These are phyloP conservation scores for Citrullus colocynthis DNA, from an alignment of 306 rosid species.

Conservation along the genomic window DNA sequence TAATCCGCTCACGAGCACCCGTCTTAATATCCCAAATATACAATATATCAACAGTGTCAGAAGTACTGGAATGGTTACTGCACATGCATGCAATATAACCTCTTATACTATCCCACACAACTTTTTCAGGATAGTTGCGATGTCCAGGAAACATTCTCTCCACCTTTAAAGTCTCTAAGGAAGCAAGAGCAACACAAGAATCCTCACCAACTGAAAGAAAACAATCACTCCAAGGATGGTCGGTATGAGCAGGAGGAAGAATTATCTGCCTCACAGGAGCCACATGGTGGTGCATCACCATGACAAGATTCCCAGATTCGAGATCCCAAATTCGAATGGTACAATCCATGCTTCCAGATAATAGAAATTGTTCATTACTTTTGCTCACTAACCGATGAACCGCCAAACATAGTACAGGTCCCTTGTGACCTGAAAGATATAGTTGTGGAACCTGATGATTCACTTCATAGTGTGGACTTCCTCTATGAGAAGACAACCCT, in stretches of 20 bases:
- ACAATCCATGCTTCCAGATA: slow-evolving; percentile 91
- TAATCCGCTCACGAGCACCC: slow-evolving; percentile 76
- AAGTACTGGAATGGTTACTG: slow-evolving; percentile 43
- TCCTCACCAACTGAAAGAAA: slow-evolving; percentile 96
- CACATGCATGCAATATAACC: slow-evolving; percentile 85
- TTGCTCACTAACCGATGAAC: slow-evolving; percentile 55
- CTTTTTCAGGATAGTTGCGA: slow-evolving; percentile 67
- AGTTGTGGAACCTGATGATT: slow-evolving; percentile 36
- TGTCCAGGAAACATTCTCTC: slow-evolving; percentile 97
- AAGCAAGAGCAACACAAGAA: slow-evolving; percentile 75
- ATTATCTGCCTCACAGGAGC: slow-evolving; percentile 84
- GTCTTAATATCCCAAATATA: slow-evolving; percentile 92
- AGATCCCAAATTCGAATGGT: slow-evolving; percentile 87
- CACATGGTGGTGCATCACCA: slow-evolving; percentile 89
- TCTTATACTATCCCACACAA: slow-evolving; percentile 88
- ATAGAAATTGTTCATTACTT: slow-evolving; percentile 43
- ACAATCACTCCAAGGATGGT: slow-evolving; percentile 71
- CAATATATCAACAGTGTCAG: slow-evolving; percentile 51
- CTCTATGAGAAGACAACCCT: slow-evolving; percentile 31
- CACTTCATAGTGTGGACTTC: slow-evolving; percentile 29
- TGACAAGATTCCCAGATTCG: slow-evolving; percentile 50
- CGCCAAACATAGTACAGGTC: slow-evolving; percentile 87
- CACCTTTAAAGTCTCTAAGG: slow-evolving; percentile 76
- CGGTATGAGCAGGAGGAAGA: slow-evolving; percentile 57
- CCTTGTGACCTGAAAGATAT: slow-evolving; percentile 60